These are phyloP conservation scores for Collybia mongolica DNA, from an alignment of 768 basidiomycete genomes.

Conservation along the genomic window DNA sequence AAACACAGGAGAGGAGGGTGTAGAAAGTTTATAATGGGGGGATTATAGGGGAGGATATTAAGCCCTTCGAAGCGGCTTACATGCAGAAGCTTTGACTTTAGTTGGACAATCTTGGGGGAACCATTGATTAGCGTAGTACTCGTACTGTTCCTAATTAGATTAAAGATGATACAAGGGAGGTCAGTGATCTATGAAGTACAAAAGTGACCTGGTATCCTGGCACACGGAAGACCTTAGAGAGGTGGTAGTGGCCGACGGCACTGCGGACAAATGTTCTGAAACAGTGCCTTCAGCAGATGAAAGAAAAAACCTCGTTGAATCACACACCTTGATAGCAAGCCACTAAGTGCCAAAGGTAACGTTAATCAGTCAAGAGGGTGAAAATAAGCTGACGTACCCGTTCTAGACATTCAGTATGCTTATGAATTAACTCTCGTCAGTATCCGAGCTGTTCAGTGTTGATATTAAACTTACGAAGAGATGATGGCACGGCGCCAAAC, in stretches of 20 bases:
- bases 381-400: slow-evolving; percentile 37
- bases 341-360: slow-evolving; percentile 39
- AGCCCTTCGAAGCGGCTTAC: no score
- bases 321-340: slow-evolving; percentile 69
- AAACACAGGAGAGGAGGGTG: no score
- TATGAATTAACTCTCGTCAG: slow-evolving; percentile 2
- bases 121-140: no score
- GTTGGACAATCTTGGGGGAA: no score
- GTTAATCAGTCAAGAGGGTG: slow-evolving; percentile 9
- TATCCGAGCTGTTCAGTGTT: not conserved
- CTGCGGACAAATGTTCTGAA: slow-evolving; percentile 87
- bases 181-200: no score
- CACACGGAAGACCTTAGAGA: slow-evolving; percentile 37
- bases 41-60: no score
- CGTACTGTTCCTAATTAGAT: no score
- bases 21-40: no score
- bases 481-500: slow-evolving; percentile 87
- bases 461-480: slow-evolving; percentile 62
- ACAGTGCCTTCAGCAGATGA: slow-evolving; percentile 4
- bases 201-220: no score
- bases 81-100: no score
- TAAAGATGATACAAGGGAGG: no score
- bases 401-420: slow-evolving; percentile 90
- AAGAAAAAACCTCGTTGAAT: not conserved
- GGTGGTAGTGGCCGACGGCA: slow-evolving; percentile 85